These are phyloP conservation scores for Chlorella vulgaris DNA, from an alignment of 139 green algal genomes.

Conservation along the genomic window DNA sequence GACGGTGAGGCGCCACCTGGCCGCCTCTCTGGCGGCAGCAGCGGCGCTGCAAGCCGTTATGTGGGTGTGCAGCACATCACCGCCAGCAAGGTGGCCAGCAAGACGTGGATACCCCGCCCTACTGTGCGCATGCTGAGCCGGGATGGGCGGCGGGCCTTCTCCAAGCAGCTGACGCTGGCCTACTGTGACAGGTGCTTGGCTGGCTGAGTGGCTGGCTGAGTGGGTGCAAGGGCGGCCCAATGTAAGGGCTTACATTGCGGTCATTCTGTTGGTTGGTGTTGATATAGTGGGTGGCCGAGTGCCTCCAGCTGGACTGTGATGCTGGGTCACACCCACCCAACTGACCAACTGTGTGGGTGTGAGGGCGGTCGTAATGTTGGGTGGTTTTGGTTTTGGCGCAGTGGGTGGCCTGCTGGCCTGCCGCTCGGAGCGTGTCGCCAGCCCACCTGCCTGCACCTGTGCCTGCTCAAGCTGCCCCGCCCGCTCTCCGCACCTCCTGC, in stretches of 20 bases:
- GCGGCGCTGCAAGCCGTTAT: not conserved
- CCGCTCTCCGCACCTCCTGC: no score
- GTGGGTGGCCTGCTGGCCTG: no score
- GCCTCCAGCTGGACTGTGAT: no score
- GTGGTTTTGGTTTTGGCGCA: no score
- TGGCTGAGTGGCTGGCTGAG: not conserved
- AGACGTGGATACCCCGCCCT: constrained; percentile 12
- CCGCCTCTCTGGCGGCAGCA: not conserved
- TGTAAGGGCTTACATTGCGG: no score
- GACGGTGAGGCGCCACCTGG: no score
- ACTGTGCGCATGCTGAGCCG: constrained; percentile 5
- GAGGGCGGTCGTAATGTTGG: no score
- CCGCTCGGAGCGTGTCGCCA: no score
- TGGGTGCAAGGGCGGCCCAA: not conserved
- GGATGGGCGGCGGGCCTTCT: not conserved
- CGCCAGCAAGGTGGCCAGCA: not conserved
- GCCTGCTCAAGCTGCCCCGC: no score
- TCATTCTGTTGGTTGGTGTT: not conserved
- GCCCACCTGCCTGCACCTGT: no score
- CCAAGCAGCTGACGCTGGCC: constrained; percentile 23
- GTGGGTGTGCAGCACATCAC: constrained; percentile 6
- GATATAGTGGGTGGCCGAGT: no score
- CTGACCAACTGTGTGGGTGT: no score
- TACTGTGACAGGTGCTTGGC: constrained; percentile 14
- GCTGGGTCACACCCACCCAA: not conserved